Base-by-base conservation (phyloP, 2,329 filamentous ascomycete genomes). In the Xylariaceae sp. region DNA sequence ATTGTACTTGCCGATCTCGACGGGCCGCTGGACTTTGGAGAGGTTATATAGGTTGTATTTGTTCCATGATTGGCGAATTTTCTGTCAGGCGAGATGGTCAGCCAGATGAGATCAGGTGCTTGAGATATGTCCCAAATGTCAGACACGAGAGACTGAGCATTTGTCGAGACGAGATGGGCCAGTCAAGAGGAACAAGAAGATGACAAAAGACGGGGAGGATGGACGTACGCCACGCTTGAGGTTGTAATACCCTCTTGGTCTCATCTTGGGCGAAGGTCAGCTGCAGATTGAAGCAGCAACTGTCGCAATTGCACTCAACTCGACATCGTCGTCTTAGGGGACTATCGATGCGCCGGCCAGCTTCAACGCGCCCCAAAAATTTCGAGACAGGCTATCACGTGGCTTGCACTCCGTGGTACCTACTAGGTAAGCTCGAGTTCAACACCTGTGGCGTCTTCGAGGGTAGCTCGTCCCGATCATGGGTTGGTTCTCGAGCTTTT, bases 1-100 rank as follows among this genome's bases (percentile, higher is more conserved):
- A 14, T 66, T 62, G 17, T 58, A 64, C 31, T 65, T 62, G 54
- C 60, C 64, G 51, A 73, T 70, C 14, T 61, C 65, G 22, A 27
- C 22, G 15, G 78, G 80, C 2, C 69, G 63, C 39, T 62, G 71
- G 32, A 81, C 64, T 58, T 80, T 79, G 44, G 76, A 73, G 58
- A 99, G 74, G 73, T 96, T 96, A 82, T 89, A 99, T 56, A 99
- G 79, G 67, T 95, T 96, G 78, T 90, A 90, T 75, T 96, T 95
- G 77, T 90, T 95, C 94, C 92, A 96, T 76, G 90, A 90, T 76
- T 94, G 89, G 63, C 92, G 87, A 70, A 96, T 69, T 87, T 90
- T 95, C 91, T 97, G 67, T 47, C 53, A 22, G 42, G 39, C 12
- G 38, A 33, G 17, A 18, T 27, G 35, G 45, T 17, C 18, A 15